Evolutionary conservation across 306 rosid species (phyloP), one percentile per base, ranked within the genome.

Genomic region (Biancaea sappan): DNA sequence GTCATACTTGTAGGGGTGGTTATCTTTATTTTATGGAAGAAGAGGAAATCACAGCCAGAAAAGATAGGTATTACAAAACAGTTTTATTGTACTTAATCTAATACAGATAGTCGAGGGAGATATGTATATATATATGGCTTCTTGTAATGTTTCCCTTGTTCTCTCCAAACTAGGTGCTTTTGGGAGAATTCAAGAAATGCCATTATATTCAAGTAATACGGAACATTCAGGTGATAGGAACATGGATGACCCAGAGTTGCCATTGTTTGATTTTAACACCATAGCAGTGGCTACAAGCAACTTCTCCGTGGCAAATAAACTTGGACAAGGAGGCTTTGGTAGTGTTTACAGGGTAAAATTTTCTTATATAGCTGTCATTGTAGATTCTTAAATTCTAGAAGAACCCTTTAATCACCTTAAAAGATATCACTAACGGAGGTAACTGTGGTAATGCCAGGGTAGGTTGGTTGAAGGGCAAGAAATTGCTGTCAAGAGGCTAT

Each of bases 401-500:
- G 1, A 21, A 10, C 40, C 19, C 40, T 18, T n/a, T 28, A 19
- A 4, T 34, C 29, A 50, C 7, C 50, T 66, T 7, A 57, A 0
- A 57, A 38, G 63, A 28, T 15, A 37, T 64, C 32, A n/a, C 6
- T 54, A 18, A 54, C 5, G 4, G 22, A 8, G 8, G 29, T 24
- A 32, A 50, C 16, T 48, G 7, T 34, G 57, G 53, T 44, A 61
- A 68, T 77, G 19, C 24, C 81, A 86, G 87, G 89, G 87, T 51
- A 48, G 10, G 21, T 54, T 83, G 51, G 31, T 28, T 8, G 89
- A 74, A 59, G 83, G 73, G 15, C 52, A 77, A 65, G 71, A 69
- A 22, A 71, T 86, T 1, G 87, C 87, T 2, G 87, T 86, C 24
- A 85, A 85, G 74, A 82, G 89, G 69, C 84, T 82, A 0, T 82